Conservation (phyloP, 805 yeast species). For the Suhomyces canberraensis region DNA sequence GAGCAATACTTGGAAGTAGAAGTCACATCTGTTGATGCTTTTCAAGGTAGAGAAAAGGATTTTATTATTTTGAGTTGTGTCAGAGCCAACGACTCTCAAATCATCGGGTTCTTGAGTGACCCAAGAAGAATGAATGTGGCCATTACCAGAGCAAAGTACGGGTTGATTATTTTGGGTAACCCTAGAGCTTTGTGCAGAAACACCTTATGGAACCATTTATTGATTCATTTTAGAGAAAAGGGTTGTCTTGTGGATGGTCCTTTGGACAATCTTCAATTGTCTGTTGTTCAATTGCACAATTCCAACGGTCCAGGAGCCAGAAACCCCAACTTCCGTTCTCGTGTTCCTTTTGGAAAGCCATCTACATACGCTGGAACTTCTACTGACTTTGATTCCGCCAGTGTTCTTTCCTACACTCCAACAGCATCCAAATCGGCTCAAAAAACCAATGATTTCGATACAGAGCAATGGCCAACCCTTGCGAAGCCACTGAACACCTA, state of each 20-base stretch:
- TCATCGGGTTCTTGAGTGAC: conserved; percentile 42
- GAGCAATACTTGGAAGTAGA: conserved; percentile 70
- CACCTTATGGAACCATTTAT: conserved; percentile 72
- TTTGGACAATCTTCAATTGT: conserved; percentile 70
- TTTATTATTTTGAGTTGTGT: conserved; percentile 43
- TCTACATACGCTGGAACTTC: conserved; percentile 10
- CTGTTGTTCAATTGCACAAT: conserved; percentile 50
- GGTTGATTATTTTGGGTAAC: conserved; percentile 66
- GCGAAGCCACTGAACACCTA: conserved; percentile 12
- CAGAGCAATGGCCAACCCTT: conserved; percentile 27
- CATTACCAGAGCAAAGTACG: conserved; percentile 42
- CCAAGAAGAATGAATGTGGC: conserved; percentile 46
- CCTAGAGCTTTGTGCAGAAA: conserved; percentile 73
- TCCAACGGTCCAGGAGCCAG: neutral
- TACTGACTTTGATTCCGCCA: conserved; percentile 26
- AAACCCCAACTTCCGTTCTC: neutral
- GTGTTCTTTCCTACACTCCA: conserved; percentile 23
- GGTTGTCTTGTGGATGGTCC: conserved; percentile 92
- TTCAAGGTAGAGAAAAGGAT: conserved; percentile 54
- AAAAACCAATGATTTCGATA: neutral
- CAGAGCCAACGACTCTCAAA: conserved; percentile 40
- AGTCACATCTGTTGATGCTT: conserved; percentile 74
- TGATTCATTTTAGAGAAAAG: conserved; percentile 74
- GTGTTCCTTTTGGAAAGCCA: conserved; percentile 9
- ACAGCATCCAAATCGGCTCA: neutral